Evolutionary conservation across 2,329 filamentous ascomycete genomes (phyloP).

Genomic region (Colletotrichum neosansevieriae): DNA sequence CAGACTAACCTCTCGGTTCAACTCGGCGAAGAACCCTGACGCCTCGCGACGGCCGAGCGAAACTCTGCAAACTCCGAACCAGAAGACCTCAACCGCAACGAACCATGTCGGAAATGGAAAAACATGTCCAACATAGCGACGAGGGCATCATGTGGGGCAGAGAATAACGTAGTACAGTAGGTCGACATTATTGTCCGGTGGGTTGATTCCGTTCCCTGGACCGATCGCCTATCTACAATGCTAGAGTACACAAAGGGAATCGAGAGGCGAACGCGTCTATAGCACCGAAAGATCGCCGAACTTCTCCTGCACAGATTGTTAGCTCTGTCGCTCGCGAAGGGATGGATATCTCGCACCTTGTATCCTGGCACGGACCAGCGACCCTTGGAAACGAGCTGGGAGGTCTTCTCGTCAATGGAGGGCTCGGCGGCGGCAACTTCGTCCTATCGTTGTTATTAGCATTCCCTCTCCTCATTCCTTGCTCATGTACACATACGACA

Average conservation of each 20-base stretch:
- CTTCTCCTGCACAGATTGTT: slow-evolving; percentile 81
- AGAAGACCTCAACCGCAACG: slow-evolving; percentile 24
- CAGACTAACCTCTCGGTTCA: not conserved
- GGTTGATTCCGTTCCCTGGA: slow-evolving; percentile 41
- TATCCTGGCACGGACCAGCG: slow-evolving; percentile 98
- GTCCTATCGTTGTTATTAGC: slow-evolving; percentile 70
- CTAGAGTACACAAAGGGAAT: slow-evolving; percentile 74
- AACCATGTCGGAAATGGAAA: not conserved
- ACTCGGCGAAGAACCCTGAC: not conserved
- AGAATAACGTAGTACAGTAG: slow-evolving; percentile 28
- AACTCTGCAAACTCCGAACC: slow-evolving; percentile 23
- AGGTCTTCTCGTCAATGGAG: slow-evolving; percentile 97
- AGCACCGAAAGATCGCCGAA: slow-evolving; percentile 97
- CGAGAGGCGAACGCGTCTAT: slow-evolving; percentile 69
- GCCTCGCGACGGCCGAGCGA: slow-evolving; percentile 23
- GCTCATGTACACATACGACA: slow-evolving; percentile 76
- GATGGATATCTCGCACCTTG: slow-evolving; percentile 76
- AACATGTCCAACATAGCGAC: not conserved
- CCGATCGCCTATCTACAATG: slow-evolving; percentile 73
- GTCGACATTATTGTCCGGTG: slow-evolving; percentile 40
- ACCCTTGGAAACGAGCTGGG: slow-evolving; percentile 95
- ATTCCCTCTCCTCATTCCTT: slow-evolving; percentile 6
- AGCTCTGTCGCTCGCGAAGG: slow-evolving; percentile 50
- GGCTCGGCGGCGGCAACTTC: slow-evolving; percentile 94
- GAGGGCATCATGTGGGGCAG: not conserved